These are phyloP conservation scores for Mortierella sp. DNA, from an alignment of 371 early-diverging fungal genomes.

Conservation along the genomic window DNA sequence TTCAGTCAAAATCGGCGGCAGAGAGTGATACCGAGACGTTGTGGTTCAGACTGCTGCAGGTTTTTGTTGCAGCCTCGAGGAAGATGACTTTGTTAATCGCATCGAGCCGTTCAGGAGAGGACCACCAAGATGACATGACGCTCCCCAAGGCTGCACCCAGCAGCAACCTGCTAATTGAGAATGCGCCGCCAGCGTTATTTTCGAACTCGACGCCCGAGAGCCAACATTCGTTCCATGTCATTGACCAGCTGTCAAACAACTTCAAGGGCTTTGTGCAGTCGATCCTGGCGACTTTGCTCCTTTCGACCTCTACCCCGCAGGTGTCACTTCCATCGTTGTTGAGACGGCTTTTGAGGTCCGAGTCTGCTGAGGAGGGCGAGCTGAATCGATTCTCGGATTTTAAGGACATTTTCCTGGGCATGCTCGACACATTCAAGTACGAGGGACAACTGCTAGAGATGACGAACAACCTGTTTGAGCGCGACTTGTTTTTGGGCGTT, in stretches of 20 bases:
- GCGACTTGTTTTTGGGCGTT: constrained; percentile 72
- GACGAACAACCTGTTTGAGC: constrained; percentile 80
- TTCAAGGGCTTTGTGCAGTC: constrained; percentile 77
- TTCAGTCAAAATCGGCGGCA: constrained; percentile 21
- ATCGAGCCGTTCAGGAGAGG: constrained; percentile 18
- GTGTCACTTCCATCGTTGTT: constrained; percentile 77
- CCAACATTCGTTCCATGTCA: constrained; percentile 38
- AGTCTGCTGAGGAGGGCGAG: constrained; percentile 45
- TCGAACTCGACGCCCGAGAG: constrained; percentile 51
- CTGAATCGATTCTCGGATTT: constrained; percentile 81
- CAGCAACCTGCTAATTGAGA: constrained; percentile 46
- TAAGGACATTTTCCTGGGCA: constrained; percentile 78
- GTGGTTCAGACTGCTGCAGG: constrained; percentile 79
- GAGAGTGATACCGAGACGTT: constrained; percentile 69
- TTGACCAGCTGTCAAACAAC: constrained; percentile 62
- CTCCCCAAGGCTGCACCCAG: constrained; percentile 16
- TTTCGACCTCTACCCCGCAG: constrained; percentile 75
- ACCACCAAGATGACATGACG: not conserved
- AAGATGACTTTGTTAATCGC: constrained; percentile 57
- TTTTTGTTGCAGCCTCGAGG: constrained; percentile 62
- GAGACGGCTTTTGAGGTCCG: constrained; percentile 72
- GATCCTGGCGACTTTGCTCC: constrained; percentile 70
- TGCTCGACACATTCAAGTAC: constrained; percentile 83
- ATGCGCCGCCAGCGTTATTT: constrained; percentile 51
- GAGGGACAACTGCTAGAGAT: constrained; percentile 80